Conservation (phyloP, 83 land plant species). For the Diphasiastrum complanatum region DNA sequence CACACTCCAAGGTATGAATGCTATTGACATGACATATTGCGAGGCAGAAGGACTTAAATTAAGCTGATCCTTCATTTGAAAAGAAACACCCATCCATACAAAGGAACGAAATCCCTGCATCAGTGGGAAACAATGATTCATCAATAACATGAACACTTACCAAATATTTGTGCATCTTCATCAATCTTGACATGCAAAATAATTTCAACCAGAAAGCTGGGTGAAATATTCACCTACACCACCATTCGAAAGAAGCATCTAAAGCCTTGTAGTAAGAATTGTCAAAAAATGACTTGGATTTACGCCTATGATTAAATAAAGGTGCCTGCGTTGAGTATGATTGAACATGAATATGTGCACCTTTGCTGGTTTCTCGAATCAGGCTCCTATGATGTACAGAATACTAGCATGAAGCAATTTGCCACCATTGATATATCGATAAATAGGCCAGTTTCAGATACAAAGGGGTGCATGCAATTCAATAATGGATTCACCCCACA, state of each 20-base stretch:
- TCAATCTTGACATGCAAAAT: neutral
- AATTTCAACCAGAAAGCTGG: neutral
- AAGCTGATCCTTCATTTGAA: slow-evolving; percentile 66
- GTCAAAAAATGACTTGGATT: neutral
- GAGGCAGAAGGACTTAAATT: slow-evolving; percentile 74
- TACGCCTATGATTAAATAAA: too few relatives aligned
- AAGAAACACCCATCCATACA: slow-evolving; percentile 74
- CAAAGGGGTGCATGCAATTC: too few relatives aligned
- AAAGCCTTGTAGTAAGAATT: neutral
- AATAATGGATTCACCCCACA: too few relatives aligned
- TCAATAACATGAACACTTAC: neutral
- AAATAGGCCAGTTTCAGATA: too few relatives aligned
- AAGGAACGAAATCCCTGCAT: slow-evolving; percentile 77
- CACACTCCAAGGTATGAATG: slow-evolving; percentile 75
- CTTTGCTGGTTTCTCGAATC: too few relatives aligned
- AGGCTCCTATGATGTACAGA: too few relatives aligned
- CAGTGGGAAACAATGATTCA: neutral
- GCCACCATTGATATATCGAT: too few relatives aligned
- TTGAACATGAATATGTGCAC: too few relatives aligned
- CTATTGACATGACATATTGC: slow-evolving; percentile 58
- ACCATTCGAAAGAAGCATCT: neutral
- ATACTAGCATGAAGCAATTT: too few relatives aligned
- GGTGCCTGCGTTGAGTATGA: too few relatives aligned
- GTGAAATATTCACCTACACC: neutral
- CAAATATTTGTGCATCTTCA: neutral